phyloP scores from a whole-genome alignment of 192 early-diverging fungal species.

The Chytriomyces sp. region DNA sequence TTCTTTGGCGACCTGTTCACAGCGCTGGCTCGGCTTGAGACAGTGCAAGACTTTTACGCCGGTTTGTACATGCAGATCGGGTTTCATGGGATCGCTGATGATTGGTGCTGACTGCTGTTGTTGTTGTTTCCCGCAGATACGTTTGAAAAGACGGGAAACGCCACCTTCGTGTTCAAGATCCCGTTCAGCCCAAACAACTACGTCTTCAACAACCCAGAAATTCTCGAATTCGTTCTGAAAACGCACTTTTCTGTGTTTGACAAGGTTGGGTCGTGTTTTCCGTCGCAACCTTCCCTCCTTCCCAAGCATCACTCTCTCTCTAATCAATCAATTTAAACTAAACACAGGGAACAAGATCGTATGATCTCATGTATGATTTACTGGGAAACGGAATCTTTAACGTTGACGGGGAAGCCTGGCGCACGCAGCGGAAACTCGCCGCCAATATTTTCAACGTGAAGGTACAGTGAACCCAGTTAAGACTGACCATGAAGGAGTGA shows the following conservation, averaged over 20 bases:
- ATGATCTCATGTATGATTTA: background rate
- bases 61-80: background rate
- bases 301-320: background rate
- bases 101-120: background rate
- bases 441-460: conserved; percentile 52
- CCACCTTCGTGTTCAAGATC: conserved; percentile 11
- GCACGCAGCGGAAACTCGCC: conserved; percentile 60
- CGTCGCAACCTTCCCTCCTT: background rate
- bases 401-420: conserved; percentile 58
- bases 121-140: conserved; percentile 3
- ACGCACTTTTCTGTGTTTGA: conserved; percentile 48
- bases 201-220: conserved; percentile 39
- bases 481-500: background rate
- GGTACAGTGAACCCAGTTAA: background rate
- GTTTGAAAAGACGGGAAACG: conserved; percentile 13
- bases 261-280: conserved; percentile 12
- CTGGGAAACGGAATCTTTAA: conserved; percentile 8
- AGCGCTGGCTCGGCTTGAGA: conserved; percentile 4
- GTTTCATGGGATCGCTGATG: background rate
- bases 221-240: conserved; percentile 43
- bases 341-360: background rate
- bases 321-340: background rate
- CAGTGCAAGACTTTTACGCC: conserved; percentile 4
- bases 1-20: conserved; percentile 21
- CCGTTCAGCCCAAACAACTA: conserved; percentile 10